These are phyloP conservation scores for Aspergillus brunneoviolaceus DNA, from an alignment of 2,329 filamentous ascomycete species.

Conservation along the genomic window DNA sequence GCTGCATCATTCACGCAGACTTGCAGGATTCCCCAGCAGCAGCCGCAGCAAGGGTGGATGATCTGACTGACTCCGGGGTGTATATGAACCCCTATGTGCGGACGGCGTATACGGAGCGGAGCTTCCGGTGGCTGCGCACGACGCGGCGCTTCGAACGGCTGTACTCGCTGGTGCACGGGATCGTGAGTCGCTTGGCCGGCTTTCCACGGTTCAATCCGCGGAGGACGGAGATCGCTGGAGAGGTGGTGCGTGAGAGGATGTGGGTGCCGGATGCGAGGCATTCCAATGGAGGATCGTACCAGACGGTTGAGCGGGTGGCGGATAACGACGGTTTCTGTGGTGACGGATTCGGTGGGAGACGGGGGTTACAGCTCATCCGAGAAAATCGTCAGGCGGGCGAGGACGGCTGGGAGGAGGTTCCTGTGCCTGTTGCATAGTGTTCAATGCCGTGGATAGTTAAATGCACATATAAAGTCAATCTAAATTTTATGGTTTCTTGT, in stretches of 20 bases:
- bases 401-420: slow-evolving; percentile 35
- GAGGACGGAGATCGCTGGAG: slow-evolving; percentile 57
- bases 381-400: slow-evolving; percentile 32
- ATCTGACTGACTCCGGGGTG: slow-evolving; percentile 53
- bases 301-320: slow-evolving; percentile 31
- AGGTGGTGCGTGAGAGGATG: slow-evolving; percentile 37
- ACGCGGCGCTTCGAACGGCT: slow-evolving; percentile 65
- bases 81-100: slow-evolving; percentile 74
- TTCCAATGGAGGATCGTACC: slow-evolving; percentile 29
- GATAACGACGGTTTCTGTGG: slow-evolving; percentile 36
- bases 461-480: no score
- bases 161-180: slow-evolving; percentile 57
- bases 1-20: slow-evolving; percentile 56
- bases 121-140: slow-evolving; percentile 58
- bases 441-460: no score
- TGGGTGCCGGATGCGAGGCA: slow-evolving; percentile 29
- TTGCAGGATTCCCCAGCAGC: slow-evolving; percentile 36
- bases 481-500: no score
- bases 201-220: slow-evolving; percentile 63
- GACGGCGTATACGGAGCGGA: slow-evolving; percentile 63
- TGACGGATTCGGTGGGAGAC: slow-evolving; percentile 39
- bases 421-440: not conserved
- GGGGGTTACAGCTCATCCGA: slow-evolving; percentile 36
- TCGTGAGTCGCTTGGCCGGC: slow-evolving; percentile 56
- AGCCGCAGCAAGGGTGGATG: slow-evolving; percentile 19